Percentiles rank a stretch among this genome's conserved stretches.
These are phyloP conservation scores for Oenanthe javanica DNA, from an alignment of 140 eudicot genomes.

Conservation along the genomic window DNA sequence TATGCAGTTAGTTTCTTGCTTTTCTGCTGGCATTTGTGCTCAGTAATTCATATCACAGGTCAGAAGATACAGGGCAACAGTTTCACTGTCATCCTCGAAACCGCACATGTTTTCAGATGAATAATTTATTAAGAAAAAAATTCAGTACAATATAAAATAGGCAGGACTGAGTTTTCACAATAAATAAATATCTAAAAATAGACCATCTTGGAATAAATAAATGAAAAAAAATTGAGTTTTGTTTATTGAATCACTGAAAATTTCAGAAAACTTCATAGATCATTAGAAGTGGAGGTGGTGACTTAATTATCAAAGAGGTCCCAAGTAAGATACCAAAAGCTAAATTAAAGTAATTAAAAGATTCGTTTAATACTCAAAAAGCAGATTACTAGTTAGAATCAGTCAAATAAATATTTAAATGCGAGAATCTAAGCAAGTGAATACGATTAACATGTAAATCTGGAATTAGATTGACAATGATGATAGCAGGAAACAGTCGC, in stretches of 20 bases:
- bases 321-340: not conserved
- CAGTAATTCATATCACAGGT: no score
- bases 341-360: not conserved
- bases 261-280: no score
- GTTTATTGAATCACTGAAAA: not conserved
- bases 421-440: constrained; percentile 8
- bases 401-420: not conserved
- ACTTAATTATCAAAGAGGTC: constrained; percentile 2
- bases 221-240: no score
- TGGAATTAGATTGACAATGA: constrained; percentile 9
- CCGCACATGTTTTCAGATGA: no score
- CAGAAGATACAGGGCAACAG: no score
- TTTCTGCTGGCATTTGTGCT: not conserved
- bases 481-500: not conserved
- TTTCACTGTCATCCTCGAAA: no score
- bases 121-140: no score
- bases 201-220: no score
- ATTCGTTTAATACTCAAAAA: not conserved
- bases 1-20: not conserved
- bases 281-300: not conserved
- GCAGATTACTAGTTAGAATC: not conserved
- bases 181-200: no score
- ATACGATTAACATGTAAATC: constrained; percentile 23
- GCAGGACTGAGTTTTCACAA: not conserved
- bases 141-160: no score